A percentile compares a stretch with the other conserved stretches of the same genome.
These are phyloP conservation scores for Linum trigynum DNA, from an alignment of 345 rosid species.

Conservation along the genomic window DNA sequence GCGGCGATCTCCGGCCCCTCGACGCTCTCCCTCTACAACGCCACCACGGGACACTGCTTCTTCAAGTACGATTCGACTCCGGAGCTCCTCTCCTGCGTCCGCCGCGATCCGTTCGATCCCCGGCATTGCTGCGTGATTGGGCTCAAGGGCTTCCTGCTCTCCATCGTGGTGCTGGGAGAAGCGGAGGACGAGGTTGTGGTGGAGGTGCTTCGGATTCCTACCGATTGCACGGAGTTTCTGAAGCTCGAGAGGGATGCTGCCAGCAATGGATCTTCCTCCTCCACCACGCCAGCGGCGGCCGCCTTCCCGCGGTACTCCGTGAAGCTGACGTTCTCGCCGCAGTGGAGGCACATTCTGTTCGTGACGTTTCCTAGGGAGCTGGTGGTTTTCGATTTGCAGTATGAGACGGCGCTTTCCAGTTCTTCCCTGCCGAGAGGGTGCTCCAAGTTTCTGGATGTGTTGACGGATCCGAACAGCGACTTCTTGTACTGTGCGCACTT, in stretches of 20 bases:
- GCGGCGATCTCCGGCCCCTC: conserved; percentile 76
- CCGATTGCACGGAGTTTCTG: conserved; percentile 52
- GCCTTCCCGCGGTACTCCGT: conserved; percentile 55
- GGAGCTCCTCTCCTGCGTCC: conserved; percentile 68
- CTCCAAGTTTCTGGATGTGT: conserved; percentile 75
- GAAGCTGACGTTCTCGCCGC: conserved; percentile 69
- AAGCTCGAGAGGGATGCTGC: conserved; percentile 57
- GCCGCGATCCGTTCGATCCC: conserved; percentile 81
- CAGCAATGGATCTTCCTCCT: conserved; percentile 24
- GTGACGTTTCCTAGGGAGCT: conserved; percentile 88
- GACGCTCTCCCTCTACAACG: conserved; percentile 43
- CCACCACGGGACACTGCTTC: conserved; percentile 36
- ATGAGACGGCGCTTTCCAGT: conserved; percentile 48
- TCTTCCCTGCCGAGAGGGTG: conserved; percentile 77
- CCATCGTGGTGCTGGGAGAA: conserved; percentile 66
- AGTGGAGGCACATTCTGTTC: conserved; percentile 64
- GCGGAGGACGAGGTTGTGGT: conserved; percentile 51
- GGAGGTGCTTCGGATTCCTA: conserved; percentile 49
- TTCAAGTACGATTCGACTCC: conserved; percentile 79
- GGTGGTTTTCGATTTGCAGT: conserved; percentile 80
- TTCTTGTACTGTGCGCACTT: conserved; percentile 79
- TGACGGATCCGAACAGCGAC: conserved; percentile 71
- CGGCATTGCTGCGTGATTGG: conserved; percentile 77
- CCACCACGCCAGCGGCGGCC: conserved; percentile 65
- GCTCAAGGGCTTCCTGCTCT: conserved; percentile 63